Base-by-base conservation (phyloP, 2,329 filamentous ascomycete genomes). In the Nothophoma quercina region DNA sequence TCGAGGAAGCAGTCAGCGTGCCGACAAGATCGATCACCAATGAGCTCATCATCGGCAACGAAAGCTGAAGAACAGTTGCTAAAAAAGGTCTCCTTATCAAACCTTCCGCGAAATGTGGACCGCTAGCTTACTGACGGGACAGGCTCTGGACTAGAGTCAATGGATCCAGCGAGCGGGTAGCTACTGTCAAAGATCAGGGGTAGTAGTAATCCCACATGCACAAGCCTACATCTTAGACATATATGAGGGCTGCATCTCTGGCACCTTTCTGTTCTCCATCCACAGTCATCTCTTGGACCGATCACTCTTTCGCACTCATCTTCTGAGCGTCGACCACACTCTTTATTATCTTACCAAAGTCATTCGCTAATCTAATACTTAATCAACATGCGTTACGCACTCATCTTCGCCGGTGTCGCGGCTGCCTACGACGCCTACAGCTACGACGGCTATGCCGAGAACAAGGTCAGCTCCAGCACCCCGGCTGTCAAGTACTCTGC, bases 361-460 rank as follows among this genome's bases (percentile, higher is more conserved):
- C 68, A 64, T 48, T 70, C 65, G 28, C 34, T 50, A 51, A 55
- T 50, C 45, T 51, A 43, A 46, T 52, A 51, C 10, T 29, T 56
- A 50, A 47, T 42, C 45, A 59, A 29, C 39, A 65, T 65, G 63
- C 63, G 62, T 56, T 48, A 65, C 59, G 51, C 62, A 19, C 40
- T 67, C 22, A 58, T 71, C 48, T 65, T 70, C 47, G 65, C 59
- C 44, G 58, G 56, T 42, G 62, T 59, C 9, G 65, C 60, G n/a
- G 64, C 62, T 22, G 58, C 63, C 49, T 58, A 61, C 41, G 56
- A 65, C 12, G 59, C 61, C 26, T 63, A 66, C 33, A 58, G 51
- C 30, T 55, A 59, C 22, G 54, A 50, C 8, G 18, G 22, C 34
- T 55, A 50, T 36, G 34, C 29, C 25, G 49, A 52, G 18, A 43